Percentiles rank a stretch among this genome's conserved stretches.
Evolutionary conservation across 78 protist genomes (phyloP).

Genomic region (Isochrysis galbana): DNA sequence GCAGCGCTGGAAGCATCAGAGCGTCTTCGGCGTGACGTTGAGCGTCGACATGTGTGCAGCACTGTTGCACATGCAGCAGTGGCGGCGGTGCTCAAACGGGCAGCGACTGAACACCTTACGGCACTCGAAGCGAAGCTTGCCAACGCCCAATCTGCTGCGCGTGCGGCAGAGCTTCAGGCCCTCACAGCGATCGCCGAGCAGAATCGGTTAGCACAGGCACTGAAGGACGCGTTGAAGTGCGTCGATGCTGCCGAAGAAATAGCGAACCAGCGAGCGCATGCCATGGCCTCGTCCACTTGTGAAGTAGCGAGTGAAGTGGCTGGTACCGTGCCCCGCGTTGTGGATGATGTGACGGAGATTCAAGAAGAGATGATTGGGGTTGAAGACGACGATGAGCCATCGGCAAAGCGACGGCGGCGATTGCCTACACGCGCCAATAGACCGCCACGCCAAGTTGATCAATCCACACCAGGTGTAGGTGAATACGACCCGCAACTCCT

Average conservation of each 20-base stretch:
- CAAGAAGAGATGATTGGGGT: background rate
- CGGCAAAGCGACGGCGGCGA: background rate
- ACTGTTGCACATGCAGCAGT: background rate
- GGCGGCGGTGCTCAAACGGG: background rate
- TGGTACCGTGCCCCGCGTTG: background rate
- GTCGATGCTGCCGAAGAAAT: background rate
- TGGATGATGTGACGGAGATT: background rate
- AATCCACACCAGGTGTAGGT: too few species aligned
- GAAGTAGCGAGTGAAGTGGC: background rate
- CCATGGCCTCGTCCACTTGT: too few species aligned
- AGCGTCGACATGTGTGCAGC: background rate
- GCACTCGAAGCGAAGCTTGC: background rate
- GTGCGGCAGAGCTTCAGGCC: background rate
- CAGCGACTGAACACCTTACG: background rate
- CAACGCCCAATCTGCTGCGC: background rate
- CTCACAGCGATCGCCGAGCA: background rate
- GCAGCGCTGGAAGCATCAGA: background rate
- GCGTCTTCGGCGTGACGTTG: background rate
- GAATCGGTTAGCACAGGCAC: background rate
- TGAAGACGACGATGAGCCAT: background rate
- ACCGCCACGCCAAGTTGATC: too few species aligned
- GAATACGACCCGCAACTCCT: background rate
- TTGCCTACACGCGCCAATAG: background rate
- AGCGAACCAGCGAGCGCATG: too few species aligned
- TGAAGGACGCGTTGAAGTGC: background rate